Percentiles rank a stretch among this genome's conserved stretches.
phyloP scores from a whole-genome alignment of 768 basidiomycete genomes.

The Boletus pseudo-olivaceus region DNA sequence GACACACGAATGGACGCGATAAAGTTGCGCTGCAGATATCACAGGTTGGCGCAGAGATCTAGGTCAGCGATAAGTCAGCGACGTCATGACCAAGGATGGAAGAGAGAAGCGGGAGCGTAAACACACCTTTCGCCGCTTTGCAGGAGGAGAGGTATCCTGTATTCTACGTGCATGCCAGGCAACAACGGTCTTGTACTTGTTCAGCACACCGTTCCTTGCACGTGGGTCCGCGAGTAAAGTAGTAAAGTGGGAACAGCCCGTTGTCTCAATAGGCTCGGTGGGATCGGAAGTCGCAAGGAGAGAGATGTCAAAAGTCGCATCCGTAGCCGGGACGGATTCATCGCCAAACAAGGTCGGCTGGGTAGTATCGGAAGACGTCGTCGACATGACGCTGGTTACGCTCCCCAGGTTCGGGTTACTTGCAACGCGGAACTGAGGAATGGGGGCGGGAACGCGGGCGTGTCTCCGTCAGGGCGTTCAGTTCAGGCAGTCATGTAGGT shows the following conservation, averaged over 20 bases:
- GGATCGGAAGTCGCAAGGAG: constrained; percentile 11
- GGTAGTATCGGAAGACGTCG: constrained; percentile 28
- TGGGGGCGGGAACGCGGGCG: not conserved
- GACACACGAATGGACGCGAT: constrained; percentile 65
- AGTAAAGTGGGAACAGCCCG: constrained; percentile 41
- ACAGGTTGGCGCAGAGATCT: constrained; percentile 63
- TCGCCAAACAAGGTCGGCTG: constrained; percentile 31
- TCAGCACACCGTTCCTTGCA: constrained; percentile 30
- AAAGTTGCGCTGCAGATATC: constrained; percentile 54
- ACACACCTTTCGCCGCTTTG: constrained; percentile 66
- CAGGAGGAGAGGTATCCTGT: constrained; percentile 44
- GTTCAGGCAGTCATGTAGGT: not conserved
- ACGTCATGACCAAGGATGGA: not conserved
- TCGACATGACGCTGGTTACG: constrained; percentile 21
- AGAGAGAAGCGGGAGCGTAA: not conserved
- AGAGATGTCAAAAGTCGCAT: constrained; percentile 10
- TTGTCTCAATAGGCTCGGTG: constrained; percentile 4
- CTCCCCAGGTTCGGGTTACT: not conserved
- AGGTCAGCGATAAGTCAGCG: not conserved
- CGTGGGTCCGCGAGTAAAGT: constrained; percentile 34
- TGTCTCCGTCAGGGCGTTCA: not conserved
- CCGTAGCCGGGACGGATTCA: constrained; percentile 13
- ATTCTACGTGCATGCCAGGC: constrained; percentile 51
- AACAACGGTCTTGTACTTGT: constrained; percentile 52
- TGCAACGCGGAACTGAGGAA: not conserved